These are phyloP conservation scores for Manihot esculenta DNA, from an alignment of 441 rosid genomes.

Conservation along the genomic window DNA sequence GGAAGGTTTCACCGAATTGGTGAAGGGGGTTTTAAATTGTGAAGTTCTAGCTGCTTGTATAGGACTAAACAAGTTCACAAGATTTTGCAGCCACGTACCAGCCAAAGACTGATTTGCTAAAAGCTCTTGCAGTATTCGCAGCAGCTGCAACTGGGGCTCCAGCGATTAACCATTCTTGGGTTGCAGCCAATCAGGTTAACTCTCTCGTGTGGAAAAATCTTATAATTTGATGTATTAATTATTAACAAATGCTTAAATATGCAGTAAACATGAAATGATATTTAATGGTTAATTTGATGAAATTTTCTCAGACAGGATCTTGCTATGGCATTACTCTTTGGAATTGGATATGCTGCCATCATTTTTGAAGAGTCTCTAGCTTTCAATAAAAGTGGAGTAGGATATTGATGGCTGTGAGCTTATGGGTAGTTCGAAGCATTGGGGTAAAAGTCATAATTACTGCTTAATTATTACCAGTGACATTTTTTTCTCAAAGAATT, in stretches of 20 bases:
- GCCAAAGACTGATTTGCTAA: conserved; percentile 77
- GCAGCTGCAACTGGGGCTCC: conserved; percentile 76
- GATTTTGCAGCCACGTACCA: conserved; percentile 67
- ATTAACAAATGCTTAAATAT: conserved; percentile 10
- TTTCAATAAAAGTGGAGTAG: conserved; percentile 93
- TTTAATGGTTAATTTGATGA: conserved; percentile 18
- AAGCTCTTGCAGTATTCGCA: conserved; percentile 70
- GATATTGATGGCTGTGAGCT: conserved; percentile 89
- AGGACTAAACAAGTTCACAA: conserved; percentile 45
- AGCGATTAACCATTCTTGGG: conserved; percentile 93
- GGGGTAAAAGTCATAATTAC: conserved; percentile 54
- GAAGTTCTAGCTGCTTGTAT: not conserved
- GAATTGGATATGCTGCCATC: conserved; percentile 80
- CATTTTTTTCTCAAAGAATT: no score
- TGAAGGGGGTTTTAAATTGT: no score
- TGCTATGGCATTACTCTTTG: conserved; percentile 91
- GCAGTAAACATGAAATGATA: not conserved
- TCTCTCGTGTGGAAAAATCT: conserved; percentile 6
- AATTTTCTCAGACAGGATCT: conserved; percentile 58
- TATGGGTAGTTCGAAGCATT: conserved; percentile 85
- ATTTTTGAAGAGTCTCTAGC: conserved; percentile 91
- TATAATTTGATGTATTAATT: no score
- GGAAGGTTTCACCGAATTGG: no score
- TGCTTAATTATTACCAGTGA: no score
- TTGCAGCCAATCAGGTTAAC: conserved; percentile 85